phyloP scores from a whole-genome alignment of 129 eudicot species.

The Escallonia rubra region DNA sequence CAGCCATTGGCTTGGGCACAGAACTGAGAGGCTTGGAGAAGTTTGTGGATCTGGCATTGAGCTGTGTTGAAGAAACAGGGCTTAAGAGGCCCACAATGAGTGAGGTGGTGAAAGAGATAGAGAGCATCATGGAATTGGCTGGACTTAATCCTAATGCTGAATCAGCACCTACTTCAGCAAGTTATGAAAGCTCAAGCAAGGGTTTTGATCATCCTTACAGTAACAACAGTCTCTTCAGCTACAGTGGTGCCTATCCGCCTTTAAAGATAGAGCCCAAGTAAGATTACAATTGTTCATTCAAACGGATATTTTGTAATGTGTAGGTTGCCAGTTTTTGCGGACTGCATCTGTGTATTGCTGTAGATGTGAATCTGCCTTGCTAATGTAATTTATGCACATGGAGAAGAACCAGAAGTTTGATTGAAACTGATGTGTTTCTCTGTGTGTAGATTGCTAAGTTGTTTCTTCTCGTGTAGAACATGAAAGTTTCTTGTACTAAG shows the following conservation, averaged over 20 bases:
- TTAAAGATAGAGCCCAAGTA: constrained; percentile 35
- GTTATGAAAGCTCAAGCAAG: constrained; percentile 18
- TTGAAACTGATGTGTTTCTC: too few relatives aligned
- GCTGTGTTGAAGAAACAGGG: constrained; percentile 64
- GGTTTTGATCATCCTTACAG: constrained; percentile 45
- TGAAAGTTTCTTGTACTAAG: too few relatives aligned
- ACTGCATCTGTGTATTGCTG: too few relatives aligned
- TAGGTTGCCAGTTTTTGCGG: too few relatives aligned
- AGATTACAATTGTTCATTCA: background rate
- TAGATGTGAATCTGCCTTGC: too few relatives aligned
- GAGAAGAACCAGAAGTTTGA: too few relatives aligned
- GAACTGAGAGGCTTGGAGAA: constrained; percentile 45
- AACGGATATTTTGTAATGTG: too few relatives aligned
- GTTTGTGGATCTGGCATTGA: constrained; percentile 62
- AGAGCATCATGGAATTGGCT: constrained; percentile 40
- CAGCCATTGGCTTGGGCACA: constrained; percentile 35
- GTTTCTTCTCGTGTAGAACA: too few relatives aligned
- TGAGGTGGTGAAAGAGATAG: constrained; percentile 72
- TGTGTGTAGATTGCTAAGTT: too few relatives aligned
- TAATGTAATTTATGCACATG: too few relatives aligned
- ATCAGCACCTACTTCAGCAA: constrained; percentile 37
- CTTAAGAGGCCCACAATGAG: constrained; percentile 65
- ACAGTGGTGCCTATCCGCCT: constrained; percentile 34
- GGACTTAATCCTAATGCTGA: constrained; percentile 61
- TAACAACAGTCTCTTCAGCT: constrained; percentile 36